Base-by-base conservation (phyloP, 2,329 filamentous ascomycete species). In the Aspergillus flavus region DNA sequence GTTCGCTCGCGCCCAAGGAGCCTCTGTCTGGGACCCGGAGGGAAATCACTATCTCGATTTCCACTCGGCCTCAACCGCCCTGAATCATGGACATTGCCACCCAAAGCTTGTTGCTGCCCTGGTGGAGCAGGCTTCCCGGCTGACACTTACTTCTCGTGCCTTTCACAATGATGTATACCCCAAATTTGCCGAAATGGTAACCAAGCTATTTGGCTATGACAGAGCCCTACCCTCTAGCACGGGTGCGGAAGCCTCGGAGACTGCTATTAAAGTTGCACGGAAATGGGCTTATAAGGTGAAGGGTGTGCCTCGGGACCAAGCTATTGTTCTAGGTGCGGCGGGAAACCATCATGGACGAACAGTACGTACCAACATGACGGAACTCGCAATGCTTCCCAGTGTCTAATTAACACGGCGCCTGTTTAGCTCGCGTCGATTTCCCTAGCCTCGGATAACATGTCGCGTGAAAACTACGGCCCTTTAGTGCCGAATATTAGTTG, bases 161-260 rank as follows among this genome's bases (percentile, higher is more conserved):
- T 99, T 98, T 83, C 90, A 98, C 86, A 99, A 98, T 78, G 94
- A 98, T 83, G 95, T 98, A 66, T 98, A 98, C 82, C 94, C 94
- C 63, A 89, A 91, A 68, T 98, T 96, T 85, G 94, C 94, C 7
- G 90, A 97, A 81, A 96, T 95, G 81, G 90, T 97, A 67, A 94
- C 92, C 71, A 81, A 87, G 69, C 89, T 92, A 76, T 97, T 97
- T 77, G 93, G 93, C 66, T 98, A 96, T 77, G 94, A 98, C 80
- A 97, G 97, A 94, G 93, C 97, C 36, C 81, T 98, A 78, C 94
- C 94, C 68, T 97, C 98, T 94, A 97, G 97, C 84, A 98, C 94
- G 2, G 94, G 94, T 64, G 94, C 94, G 26, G 94, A 98, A 81
- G 94, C 94, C 10, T 93, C 97, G 41, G 94, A 98, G 85, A 97